Evolutionary conservation across 768 basidiomycete genomes (phyloP).

Genomic region (Xanthoconium purpureum): DNA sequence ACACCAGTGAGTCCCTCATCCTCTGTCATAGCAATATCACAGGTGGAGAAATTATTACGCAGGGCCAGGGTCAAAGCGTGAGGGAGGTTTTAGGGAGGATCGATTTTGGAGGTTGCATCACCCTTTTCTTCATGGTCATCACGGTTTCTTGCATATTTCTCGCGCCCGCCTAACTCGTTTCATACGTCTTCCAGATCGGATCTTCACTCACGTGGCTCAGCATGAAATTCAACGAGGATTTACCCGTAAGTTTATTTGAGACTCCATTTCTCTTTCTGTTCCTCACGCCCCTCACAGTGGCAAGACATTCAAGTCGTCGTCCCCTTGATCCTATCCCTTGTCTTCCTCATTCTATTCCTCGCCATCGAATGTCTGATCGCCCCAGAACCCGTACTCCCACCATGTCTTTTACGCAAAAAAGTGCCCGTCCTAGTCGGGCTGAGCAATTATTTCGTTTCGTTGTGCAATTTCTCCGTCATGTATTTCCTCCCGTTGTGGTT

Average conservation of each 20-base stretch:
- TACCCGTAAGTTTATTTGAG: slow-evolving; percentile 41
- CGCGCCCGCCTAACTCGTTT: neutral
- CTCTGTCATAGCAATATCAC: neutral
- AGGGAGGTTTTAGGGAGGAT: slow-evolving; percentile 73
- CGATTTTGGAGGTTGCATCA: slow-evolving; percentile 69
- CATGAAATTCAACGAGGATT: slow-evolving; percentile 62
- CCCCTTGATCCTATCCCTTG: slow-evolving; percentile 41
- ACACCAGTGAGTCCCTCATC: slow-evolving; percentile 48
- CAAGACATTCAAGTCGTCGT: slow-evolving; percentile 47
- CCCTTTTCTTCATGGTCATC: slow-evolving; percentile 49
- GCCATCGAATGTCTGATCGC: slow-evolving; percentile 59
- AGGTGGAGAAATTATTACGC: neutral
- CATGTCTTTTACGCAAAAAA: slow-evolving; percentile 57
- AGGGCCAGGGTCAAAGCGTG: slow-evolving; percentile 65
- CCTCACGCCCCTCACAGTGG: slow-evolving; percentile 43
- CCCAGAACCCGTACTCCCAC: slow-evolving; percentile 68
- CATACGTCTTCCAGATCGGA: slow-evolving; percentile 38
- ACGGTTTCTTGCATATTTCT: neutral
- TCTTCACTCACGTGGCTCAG: slow-evolving; percentile 72
- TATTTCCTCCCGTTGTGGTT: slow-evolving; percentile 84
- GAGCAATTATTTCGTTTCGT: slow-evolving; percentile 70
- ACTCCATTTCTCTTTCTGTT: neutral
- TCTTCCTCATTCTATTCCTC: slow-evolving; percentile 54
- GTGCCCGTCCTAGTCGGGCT: slow-evolving; percentile 68
- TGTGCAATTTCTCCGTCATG: slow-evolving; percentile 71